These are phyloP conservation scores for Coemansia aciculifera DNA, from an alignment of 192 early-diverging fungal genomes.

Conservation along the genomic window DNA sequence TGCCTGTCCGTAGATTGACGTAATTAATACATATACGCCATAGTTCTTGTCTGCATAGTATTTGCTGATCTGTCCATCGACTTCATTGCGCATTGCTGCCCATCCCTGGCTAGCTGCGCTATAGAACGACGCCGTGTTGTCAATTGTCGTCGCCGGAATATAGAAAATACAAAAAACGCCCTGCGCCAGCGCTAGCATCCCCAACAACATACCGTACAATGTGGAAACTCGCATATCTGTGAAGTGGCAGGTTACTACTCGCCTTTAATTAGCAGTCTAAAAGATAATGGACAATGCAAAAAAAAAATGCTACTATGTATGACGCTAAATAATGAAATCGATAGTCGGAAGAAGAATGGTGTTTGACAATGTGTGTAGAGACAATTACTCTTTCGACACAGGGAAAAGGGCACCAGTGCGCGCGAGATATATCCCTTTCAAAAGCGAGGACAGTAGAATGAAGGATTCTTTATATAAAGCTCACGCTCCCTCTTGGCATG, in stretches of 20 bases:
- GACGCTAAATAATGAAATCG: not conserved
- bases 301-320: not conserved
- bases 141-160: constrained; percentile 31
- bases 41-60: constrained; percentile 15
- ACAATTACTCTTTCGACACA: not conserved
- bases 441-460: not conserved
- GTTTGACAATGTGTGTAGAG: not conserved
- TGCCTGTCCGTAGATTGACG: constrained; percentile 11
- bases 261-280: not conserved
- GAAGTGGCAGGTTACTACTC: not conserved
- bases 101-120: constrained; percentile 22
- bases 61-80: constrained; percentile 12
- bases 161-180: constrained; percentile 4
- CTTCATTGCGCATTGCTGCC: constrained; percentile 7
- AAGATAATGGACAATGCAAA: constrained; percentile 1
- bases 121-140: constrained; percentile 29
- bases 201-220: not conserved
- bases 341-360: not conserved
- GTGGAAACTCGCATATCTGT: not conserved
- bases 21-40: constrained; percentile 22
- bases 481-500: not conserved
- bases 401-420: not conserved
- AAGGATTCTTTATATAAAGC: not conserved
- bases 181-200: constrained; percentile 5
- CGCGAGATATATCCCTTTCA: not conserved